Evolutionary conservation across 2,329 filamentous ascomycete species (phyloP).

Genomic region (Ophiocordyceps camponoti-floridani): DNA sequence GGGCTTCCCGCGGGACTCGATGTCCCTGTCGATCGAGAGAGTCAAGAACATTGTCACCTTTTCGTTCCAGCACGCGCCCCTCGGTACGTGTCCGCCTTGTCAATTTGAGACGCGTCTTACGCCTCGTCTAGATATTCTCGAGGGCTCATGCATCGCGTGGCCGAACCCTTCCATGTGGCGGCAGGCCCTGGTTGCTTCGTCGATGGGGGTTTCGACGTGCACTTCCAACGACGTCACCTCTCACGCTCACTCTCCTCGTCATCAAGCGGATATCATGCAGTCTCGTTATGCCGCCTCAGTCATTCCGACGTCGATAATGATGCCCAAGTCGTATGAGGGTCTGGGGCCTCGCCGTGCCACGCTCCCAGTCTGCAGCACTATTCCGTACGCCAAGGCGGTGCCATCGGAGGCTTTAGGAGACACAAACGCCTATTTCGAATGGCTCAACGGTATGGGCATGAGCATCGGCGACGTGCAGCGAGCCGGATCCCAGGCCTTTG

Average conservation of each 20-base stretch:
- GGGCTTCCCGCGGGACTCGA: constrained; percentile 40
- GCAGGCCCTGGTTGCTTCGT: constrained; percentile 22
- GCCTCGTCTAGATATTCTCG: constrained; percentile 40
- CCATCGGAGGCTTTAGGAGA: constrained; percentile 7
- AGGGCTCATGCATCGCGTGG: constrained; percentile 61
- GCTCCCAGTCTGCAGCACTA: constrained; percentile 2
- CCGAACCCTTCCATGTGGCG: constrained; percentile 57
- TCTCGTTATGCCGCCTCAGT: neutral
- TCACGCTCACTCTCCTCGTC: constrained; percentile 45
- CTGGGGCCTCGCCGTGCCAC: constrained; percentile 2
- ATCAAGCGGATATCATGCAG: constrained; percentile 6
- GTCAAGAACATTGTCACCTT: constrained; percentile 60
- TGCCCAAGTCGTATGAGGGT: neutral
- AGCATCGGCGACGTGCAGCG: constrained; percentile 2
- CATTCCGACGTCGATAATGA: neutral
- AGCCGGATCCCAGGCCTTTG: constrained; percentile 1
- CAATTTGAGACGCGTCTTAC: neutral
- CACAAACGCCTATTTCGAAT: constrained; percentile 11
- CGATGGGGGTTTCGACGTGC: constrained; percentile 21
- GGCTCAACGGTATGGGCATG: constrained; percentile 7
- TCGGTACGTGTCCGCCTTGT: constrained; percentile 33
- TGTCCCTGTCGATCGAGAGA: constrained; percentile 38
- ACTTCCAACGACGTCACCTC: constrained; percentile 30
- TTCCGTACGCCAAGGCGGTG: neutral
- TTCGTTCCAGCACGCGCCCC: constrained; percentile 70